phyloP scores from a whole-genome alignment of 1,139 yeast species.

The Magnusiomyces sp. region DNA sequence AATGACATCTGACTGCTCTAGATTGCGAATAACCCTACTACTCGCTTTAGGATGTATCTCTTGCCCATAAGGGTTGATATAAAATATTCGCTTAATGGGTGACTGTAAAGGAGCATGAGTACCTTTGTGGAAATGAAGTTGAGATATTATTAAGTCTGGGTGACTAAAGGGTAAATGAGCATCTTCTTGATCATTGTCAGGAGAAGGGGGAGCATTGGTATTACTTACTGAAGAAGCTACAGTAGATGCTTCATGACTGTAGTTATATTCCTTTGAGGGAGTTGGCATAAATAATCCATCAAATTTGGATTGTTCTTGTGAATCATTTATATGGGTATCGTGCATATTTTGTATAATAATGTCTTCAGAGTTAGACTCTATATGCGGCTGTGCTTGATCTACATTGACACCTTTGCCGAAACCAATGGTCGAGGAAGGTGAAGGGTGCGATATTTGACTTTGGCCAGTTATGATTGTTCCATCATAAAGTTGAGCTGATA shows the following conservation, averaged over 20 bases:
- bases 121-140: slow-evolving; percentile 53
- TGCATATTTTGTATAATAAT: not conserved
- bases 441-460: slow-evolving; percentile 87
- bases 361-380: not conserved
- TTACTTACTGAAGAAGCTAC: not conserved
- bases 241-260: not conserved
- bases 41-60: slow-evolving; percentile 77
- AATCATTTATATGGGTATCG: not conserved
- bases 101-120: slow-evolving; percentile 54
- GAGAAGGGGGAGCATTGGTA: slow-evolving; percentile 1
- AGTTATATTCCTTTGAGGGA: not conserved
- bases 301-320: not conserved
- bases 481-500: slow-evolving; percentile 63
- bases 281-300: not conserved
- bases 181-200: slow-evolving; percentile 39
- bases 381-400: not conserved
- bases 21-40: slow-evolving; percentile 47
- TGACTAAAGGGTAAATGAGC: slow-evolving; percentile 70
- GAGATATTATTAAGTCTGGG: slow-evolving; percentile 69
- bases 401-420: not conserved
- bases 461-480: slow-evolving; percentile 85
- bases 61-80: slow-evolving; percentile 82
- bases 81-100: slow-evolving; percentile 65
- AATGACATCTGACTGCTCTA: slow-evolving; percentile 43
- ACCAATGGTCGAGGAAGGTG: slow-evolving; percentile 8